These are phyloP conservation scores for Trichothecium roseum DNA, from an alignment of 2,329 filamentous ascomycete genomes.

Conservation along the genomic window DNA sequence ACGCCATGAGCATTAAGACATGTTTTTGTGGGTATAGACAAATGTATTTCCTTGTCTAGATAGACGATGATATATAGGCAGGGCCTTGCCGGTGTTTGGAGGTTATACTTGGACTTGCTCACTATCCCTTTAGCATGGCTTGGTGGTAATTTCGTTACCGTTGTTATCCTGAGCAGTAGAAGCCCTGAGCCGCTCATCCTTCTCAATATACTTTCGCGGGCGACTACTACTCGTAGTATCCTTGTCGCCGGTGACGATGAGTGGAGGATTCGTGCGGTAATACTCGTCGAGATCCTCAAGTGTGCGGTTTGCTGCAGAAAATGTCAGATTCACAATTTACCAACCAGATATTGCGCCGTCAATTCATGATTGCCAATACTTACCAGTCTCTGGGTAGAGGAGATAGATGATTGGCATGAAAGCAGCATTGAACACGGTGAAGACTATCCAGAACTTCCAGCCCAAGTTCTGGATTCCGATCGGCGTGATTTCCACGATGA, in stretches of 20 bases:
- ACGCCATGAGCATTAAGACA: too few species aligned
- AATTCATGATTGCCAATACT: slow-evolving; percentile 6
- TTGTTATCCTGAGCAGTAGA: too few species aligned
- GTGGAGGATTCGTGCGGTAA: slow-evolving; percentile 22
- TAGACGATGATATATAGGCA: too few species aligned
- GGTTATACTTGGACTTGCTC: too few species aligned
- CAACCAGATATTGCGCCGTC: too few species aligned
- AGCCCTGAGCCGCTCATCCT: background rate
- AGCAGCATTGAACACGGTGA: slow-evolving; percentile 33
- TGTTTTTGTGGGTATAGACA: too few species aligned
- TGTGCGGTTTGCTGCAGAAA: slow-evolving; percentile 9
- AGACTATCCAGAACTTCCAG: slow-evolving; percentile 43
- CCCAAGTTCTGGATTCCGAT: slow-evolving; percentile 30
- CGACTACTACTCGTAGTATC: slow-evolving; percentile 33
- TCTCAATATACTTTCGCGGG: slow-evolving; percentile 35
- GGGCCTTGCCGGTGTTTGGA: too few species aligned
- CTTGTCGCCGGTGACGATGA: slow-evolving; percentile 36
- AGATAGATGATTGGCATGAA: slow-evolving; percentile 37
- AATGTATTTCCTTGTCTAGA: too few species aligned
- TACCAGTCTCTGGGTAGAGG: slow-evolving; percentile 34
- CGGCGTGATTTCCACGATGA: slow-evolving; percentile 24
- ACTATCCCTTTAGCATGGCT: too few species aligned
- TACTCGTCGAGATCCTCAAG: slow-evolving; percentile 22
- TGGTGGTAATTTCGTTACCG: too few species aligned
- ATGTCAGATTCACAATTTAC: too few species aligned